phyloP scores from a whole-genome alignment of 768 basidiomycete species.

The Russula griseocarnosa region DNA sequence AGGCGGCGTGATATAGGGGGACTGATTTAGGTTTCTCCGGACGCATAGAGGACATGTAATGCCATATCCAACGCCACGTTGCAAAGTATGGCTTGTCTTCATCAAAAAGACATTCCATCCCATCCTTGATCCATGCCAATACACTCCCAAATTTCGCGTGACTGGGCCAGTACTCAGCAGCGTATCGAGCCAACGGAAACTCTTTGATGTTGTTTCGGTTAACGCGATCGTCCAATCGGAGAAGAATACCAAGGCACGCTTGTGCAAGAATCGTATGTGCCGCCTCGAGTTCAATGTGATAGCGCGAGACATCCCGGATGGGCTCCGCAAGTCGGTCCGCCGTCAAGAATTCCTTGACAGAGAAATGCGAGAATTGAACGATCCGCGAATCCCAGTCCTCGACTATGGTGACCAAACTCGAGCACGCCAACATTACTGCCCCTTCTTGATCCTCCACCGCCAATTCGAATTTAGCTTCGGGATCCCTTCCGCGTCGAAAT shows the following conservation, averaged over 20 bases:
- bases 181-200: background rate
- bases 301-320: background rate
- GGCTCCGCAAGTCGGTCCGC: background rate
- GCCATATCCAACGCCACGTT: background rate
- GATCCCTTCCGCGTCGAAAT: background rate
- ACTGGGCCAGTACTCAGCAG: background rate
- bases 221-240: background rate
- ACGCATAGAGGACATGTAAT: background rate
- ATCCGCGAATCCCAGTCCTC: background rate
- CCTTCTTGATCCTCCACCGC: background rate
- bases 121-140: background rate
- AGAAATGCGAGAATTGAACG: too few relatives aligned
- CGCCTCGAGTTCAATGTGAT: background rate
- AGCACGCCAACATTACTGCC: background rate
- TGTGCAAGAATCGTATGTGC: background rate
- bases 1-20: background rate
- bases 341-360: background rate
- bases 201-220: background rate
- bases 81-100: background rate
- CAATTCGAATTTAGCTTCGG: background rate
- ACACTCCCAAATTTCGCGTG: background rate
- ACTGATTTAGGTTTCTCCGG: background rate
- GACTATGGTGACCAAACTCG: background rate
- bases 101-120: too few relatives aligned
- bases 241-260: background rate